phyloP scores from a whole-genome alignment of 768 basidiomycete genomes.

The Lactifluus subvellereus region DNA sequence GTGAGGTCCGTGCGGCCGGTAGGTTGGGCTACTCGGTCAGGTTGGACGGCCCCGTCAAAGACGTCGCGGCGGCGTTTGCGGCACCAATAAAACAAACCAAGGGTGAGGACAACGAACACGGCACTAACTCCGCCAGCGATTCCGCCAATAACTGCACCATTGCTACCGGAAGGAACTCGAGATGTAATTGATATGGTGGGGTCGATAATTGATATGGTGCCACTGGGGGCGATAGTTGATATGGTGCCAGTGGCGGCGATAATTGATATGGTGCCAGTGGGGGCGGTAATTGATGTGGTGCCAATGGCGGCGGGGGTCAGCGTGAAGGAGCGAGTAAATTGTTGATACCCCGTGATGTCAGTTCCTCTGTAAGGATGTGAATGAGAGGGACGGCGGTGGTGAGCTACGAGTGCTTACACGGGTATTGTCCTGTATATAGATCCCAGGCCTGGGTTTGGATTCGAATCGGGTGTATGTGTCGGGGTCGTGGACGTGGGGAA shows the following conservation, averaged over 20 bases:
- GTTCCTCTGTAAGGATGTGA: slow-evolving; percentile 8
- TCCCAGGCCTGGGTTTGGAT: neutral
- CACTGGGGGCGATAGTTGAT: too few relatives aligned
- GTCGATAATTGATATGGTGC: too few relatives aligned
- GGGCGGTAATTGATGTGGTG: too few relatives aligned
- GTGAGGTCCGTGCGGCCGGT: too few relatives aligned
- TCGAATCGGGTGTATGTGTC: neutral
- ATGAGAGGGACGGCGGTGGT: neutral
- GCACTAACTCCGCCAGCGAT: slow-evolving; percentile 28
- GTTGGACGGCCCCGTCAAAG: slow-evolving; percentile 47
- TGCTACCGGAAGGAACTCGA: neutral
- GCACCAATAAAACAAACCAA: slow-evolving; percentile 30
- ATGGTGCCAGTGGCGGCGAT: too few relatives aligned
- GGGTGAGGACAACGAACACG: slow-evolving; percentile 26
- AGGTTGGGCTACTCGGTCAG: slow-evolving; percentile 37
- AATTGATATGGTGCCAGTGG: neutral
- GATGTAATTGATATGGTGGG: too few relatives aligned
- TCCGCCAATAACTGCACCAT: slow-evolving; percentile 31
- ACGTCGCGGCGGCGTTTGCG: slow-evolving; percentile 33
- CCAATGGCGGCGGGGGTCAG: too few relatives aligned
- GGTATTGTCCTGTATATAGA: neutral
- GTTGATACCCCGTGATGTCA: too few relatives aligned
- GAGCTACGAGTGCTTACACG: neutral
- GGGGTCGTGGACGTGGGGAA: neutral
- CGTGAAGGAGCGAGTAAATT: too few relatives aligned